Evolutionary conservation across 495 filamentous ascomycete genomes (phyloP).

Genomic region (Tirmania nivea): DNA sequence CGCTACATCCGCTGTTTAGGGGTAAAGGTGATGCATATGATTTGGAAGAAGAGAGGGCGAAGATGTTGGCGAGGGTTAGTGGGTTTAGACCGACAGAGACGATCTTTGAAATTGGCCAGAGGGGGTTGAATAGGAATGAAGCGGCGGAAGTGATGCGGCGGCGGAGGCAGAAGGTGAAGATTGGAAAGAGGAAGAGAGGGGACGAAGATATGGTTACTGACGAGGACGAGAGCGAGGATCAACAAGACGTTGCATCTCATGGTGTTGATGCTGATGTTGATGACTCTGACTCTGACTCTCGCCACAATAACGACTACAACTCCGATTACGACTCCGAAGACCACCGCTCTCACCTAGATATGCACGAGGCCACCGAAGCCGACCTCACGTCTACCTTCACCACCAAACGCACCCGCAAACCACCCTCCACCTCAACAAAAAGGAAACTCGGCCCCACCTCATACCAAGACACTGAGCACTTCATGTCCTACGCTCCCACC

Average conservation of each 20-base stretch:
- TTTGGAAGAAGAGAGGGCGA: constrained; percentile 47
- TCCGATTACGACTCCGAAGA: constrained; percentile 38
- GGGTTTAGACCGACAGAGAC: constrained; percentile 77
- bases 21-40: constrained; percentile 30
- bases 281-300: constrained; percentile 25
- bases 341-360: constrained; percentile 61
- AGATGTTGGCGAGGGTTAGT: constrained; percentile 68
- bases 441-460: constrained; percentile 22
- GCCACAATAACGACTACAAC: constrained; percentile 16
- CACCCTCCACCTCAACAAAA: constrained; percentile 19
- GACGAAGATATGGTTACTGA: constrained; percentile 15
- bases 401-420: constrained; percentile 1
- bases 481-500: constrained; percentile 82
- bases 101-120: constrained; percentile 73
- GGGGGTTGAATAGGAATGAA: constrained; percentile 40
- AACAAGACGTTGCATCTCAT: constrained; percentile 9
- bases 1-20: constrained; percentile 56
- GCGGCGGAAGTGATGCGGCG: constrained; percentile 61
- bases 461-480: constrained; percentile 70
- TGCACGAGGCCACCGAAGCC: constrained; percentile 44
- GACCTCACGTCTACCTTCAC: constrained; percentile 65
- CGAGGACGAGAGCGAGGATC: constrained; percentile 20
- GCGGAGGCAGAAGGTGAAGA: constrained; percentile 36
- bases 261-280: constrained; percentile 20
- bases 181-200: constrained; percentile 17